Conservation (phyloP, 192 early-diverging fungal genomes). For the Linnemannia schmuckeri region DNA sequence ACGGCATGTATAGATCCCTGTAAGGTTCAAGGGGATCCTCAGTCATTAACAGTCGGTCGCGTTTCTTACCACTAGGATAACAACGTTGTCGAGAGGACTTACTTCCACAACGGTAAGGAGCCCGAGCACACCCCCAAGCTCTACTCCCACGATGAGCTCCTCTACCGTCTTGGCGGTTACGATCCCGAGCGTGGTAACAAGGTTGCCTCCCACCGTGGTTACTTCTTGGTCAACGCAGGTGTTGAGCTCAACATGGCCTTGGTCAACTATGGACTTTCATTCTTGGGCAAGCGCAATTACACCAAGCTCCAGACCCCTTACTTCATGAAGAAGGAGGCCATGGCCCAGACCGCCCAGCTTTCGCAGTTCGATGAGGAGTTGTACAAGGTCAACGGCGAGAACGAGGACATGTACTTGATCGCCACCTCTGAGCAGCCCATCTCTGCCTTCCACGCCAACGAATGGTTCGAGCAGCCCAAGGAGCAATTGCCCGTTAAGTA, state of each 20-base stretch:
- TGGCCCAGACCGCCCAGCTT: conserved; percentile 99
- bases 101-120: conserved; percentile 69
- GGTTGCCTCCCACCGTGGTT: conserved; percentile 98
- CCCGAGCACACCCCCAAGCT: conserved; percentile 73
- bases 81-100: conserved; percentile 75
- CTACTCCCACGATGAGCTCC: conserved; percentile 93
- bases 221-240: conserved; percentile 94
- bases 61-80: conserved; percentile 63
- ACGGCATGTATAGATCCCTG: neutral
- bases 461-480: conserved; percentile 94
- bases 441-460: conserved; percentile 93
- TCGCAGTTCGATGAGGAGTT: conserved; percentile 98
- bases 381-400: conserved; percentile 90
- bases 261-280: conserved; percentile 95
- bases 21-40: neutral
- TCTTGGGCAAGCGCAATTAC: conserved; percentile 85
- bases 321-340: conserved; percentile 97
- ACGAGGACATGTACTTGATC: conserved; percentile 96
- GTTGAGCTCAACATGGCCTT: conserved; percentile 98
- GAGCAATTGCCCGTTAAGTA: conserved; percentile 94
- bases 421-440: conserved; percentile 99
- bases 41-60: conserved; percentile 9
- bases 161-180: conserved; percentile 91
- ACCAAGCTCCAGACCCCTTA: conserved; percentile 97
- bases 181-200: conserved; percentile 91